A percentile compares a stretch with the other conserved stretches of the same genome.
These are phyloP conservation scores for Metroxylon sagu DNA, from an alignment of 176 grass and related monocot species.

Conservation along the genomic window DNA sequence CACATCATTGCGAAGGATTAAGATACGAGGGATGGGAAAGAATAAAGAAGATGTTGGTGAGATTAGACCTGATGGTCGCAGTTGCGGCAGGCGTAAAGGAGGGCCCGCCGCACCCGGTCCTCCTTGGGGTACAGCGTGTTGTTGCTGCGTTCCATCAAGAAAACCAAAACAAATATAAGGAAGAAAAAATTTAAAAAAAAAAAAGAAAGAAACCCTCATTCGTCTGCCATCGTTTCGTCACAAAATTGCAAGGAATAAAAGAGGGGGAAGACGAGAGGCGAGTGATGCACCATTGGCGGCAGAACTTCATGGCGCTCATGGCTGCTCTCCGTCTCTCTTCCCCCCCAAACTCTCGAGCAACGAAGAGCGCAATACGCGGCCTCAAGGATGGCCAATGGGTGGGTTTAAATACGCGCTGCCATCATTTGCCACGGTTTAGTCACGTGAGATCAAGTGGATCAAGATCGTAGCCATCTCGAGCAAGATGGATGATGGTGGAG, in stretches of 20 bases:
- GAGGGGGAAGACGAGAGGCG: neutral
- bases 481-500: too few relatives aligned
- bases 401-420: too few relatives aligned
- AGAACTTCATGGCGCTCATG: conserved; percentile 69
- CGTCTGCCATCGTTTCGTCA: too few relatives aligned
- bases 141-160: conserved; percentile 33
- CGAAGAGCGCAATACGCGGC: too few relatives aligned
- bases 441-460: too few relatives aligned
- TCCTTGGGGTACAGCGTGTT: conserved; percentile 87
- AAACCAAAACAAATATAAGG: too few relatives aligned
- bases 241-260: neutral
- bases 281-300: conserved; percentile 44
- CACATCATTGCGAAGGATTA: too few relatives aligned
- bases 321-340: neutral
- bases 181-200: neutral
- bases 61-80: conserved; percentile 56
- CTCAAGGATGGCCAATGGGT: too few relatives aligned
- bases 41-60: neutral
- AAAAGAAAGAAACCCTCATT: neutral
- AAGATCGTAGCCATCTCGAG: too few relatives aligned
- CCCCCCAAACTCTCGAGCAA: too few relatives aligned
- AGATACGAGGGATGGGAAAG: neutral
- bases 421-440: too few relatives aligned
- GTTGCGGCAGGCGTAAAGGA: conserved; percentile 59
- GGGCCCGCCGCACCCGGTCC: conserved; percentile 56